Evolutionary conservation across 305 asterid genomes (phyloP), one percentile per base, ranked within the genome.

Genomic region (Withania somnifera): DNA sequence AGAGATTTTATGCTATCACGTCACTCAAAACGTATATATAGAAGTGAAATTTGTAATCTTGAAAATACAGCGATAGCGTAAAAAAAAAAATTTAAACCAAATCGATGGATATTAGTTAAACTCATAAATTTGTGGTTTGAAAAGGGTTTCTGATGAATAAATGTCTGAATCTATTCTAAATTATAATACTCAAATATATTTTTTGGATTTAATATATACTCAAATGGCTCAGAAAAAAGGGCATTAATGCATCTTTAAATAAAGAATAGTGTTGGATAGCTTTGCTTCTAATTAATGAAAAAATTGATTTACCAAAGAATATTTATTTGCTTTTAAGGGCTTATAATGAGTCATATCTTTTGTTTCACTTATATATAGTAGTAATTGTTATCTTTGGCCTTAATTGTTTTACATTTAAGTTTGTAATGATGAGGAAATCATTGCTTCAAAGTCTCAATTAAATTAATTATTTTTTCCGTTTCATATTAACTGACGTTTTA

Each of bases 281-380:
- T 47, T 73, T 24, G 79, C 79, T 73, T 73, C 79, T 47, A 73
- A 73, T 73, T 15, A 17, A 73, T n/a, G n/a, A n/a, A n/a, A 71
- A 32, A 47, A 8, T 6, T 45, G 58, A 45, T 73, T 73, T 24
- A 71, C 40, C 6, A 42, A 14, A 69, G 11, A 22, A 40, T 9
- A 69, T 3, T 7, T 7, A 71, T 7, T 71, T 73, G 79, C 79
- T 73, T 73, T 73, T 24, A 73, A 24, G 79, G 40, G 79, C 58
- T 73, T 45, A 14, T 73, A 14, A 24, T 45, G 79, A 24, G 60
- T 47, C 15, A 47, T 7, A 22, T 26, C 20, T 73, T 73, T 73
- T 13, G 1, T 47, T 73, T 73, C 42, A 73, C 40, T n/a, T n/a
- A 45, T 7, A 6, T 7, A 28, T 61, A 24, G 24, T 30, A 15